Evolutionary conservation across 495 filamentous ascomycete genomes (phyloP).

Genomic region (Xylaria venustula): DNA sequence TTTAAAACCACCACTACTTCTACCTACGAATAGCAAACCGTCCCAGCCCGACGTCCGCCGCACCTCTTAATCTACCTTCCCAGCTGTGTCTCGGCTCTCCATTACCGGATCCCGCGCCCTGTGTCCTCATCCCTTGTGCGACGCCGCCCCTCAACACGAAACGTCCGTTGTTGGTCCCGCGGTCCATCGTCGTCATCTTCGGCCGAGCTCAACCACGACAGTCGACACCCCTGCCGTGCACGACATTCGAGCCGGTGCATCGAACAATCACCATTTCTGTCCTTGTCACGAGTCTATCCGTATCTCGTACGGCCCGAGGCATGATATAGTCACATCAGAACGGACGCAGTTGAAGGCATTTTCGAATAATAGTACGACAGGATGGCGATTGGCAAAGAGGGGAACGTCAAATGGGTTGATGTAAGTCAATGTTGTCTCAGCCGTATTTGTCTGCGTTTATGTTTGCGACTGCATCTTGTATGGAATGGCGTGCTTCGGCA

Average conservation of each 20-base stretch:
- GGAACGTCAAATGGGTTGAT: constrained; percentile 71
- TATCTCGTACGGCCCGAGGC: constrained; percentile 16
- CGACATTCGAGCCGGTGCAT: not conserved
- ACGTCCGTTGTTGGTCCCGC: not conserved
- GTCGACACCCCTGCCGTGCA: not conserved
- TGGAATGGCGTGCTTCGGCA: not conserved
- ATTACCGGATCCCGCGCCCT: not conserved
- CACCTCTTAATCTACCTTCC: no score
- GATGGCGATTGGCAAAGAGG: constrained; percentile 44
- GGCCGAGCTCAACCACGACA: not conserved
- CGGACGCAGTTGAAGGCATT: constrained; percentile 1
- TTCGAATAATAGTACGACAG: constrained; percentile 19
- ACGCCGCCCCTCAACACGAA: constrained; percentile 7
- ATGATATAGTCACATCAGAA: constrained; percentile 25
- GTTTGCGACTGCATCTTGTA: not conserved
- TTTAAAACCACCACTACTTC: not conserved
- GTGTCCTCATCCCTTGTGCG: not conserved
- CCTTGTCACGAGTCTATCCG: not conserved
- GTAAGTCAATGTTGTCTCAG: constrained; percentile 40
- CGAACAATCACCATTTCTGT: not conserved
- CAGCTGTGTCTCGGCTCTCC: not conserved
- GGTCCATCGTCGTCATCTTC: not conserved
- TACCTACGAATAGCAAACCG: not conserved
- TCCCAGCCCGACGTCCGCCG: not conserved
- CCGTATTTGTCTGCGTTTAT: not conserved